These are phyloP conservation scores for Epichloe brachyelytri DNA, from an alignment of 2,329 filamentous ascomycete genomes.

Conservation along the genomic window DNA sequence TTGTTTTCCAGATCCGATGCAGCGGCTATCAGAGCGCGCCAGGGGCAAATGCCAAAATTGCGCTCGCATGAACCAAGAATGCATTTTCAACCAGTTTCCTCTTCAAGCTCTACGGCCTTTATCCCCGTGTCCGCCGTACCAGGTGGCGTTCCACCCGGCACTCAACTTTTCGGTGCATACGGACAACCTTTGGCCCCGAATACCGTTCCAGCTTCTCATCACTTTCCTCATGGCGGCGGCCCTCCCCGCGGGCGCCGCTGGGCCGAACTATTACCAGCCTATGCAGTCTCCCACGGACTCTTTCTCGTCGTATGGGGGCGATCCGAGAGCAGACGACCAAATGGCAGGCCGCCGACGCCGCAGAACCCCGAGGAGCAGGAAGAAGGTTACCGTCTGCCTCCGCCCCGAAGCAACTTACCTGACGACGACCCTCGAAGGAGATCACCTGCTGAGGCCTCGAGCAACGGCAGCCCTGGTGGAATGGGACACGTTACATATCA, in stretches of 20 bases:
- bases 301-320: constrained; percentile 25
- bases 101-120: constrained; percentile 42
- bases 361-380: constrained; percentile 26
- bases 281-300: constrained; percentile 32
- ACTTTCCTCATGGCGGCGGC: constrained; percentile 10
- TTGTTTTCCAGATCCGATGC: constrained; percentile 39
- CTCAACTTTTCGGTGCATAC: constrained; percentile 43
- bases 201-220: constrained; percentile 14
- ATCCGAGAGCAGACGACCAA: constrained; percentile 21
- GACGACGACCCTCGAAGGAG: constrained; percentile 38
- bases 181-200: constrained; percentile 38
- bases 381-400: constrained; percentile 31
- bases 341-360: constrained; percentile 21
- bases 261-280: constrained; percentile 28
- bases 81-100: constrained; percentile 46
- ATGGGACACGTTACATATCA: constrained; percentile 26
- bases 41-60: constrained; percentile 49
- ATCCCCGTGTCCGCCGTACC: constrained; percentile 45
- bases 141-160: constrained; percentile 44
- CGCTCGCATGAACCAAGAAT: constrained; percentile 48
- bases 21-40: constrained; percentile 46
- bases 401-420: constrained; percentile 25
- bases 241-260: constrained; percentile 15
- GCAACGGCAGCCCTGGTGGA: constrained; percentile 32
- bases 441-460: constrained; percentile 37